Percentiles rank a stretch among this genome's conserved stretches.
phyloP scores from a whole-genome alignment of 192 early-diverging fungal species.

The Lunasporangiospora selenospora region DNA sequence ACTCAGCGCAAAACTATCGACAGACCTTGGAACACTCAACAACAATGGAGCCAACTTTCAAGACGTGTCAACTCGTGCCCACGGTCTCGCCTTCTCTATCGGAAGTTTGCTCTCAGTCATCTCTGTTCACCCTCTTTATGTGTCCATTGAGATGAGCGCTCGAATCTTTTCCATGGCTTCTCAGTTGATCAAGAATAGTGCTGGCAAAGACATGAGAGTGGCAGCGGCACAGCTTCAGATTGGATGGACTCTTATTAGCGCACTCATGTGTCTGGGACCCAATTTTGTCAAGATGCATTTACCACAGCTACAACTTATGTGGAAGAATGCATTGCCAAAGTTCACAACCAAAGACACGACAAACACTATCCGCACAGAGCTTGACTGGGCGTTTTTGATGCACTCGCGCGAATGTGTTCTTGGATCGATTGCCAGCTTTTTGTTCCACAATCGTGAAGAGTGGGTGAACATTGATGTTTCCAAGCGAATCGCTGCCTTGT shows the following conservation, averaged over 20 bases:
- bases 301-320: slow-evolving; percentile 76
- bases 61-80: slow-evolving; percentile 63
- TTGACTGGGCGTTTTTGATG: slow-evolving; percentile 67
- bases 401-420: slow-evolving; percentile 72
- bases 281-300: slow-evolving; percentile 83
- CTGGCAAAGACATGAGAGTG: slow-evolving; percentile 64
- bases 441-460: slow-evolving; percentile 70
- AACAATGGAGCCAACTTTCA: slow-evolving; percentile 69
- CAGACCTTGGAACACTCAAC: slow-evolving; percentile 72
- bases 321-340: slow-evolving; percentile 84
- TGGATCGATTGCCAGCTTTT: slow-evolving; percentile 72
- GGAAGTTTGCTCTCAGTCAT: slow-evolving; percentile 75
- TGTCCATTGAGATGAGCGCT: slow-evolving; percentile 80
- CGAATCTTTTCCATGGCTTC: slow-evolving; percentile 79
- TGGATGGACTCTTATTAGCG: slow-evolving; percentile 80
- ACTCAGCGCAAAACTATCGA: slow-evolving; percentile 44
- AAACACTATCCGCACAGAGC: slow-evolving; percentile 56
- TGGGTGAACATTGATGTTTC: slow-evolving; percentile 76
- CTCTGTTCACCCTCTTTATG: slow-evolving; percentile 67
- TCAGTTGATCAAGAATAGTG: slow-evolving; percentile 71
- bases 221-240: slow-evolving; percentile 71
- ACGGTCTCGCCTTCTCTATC: slow-evolving; percentile 65
- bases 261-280: slow-evolving; percentile 79
- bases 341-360: slow-evolving; percentile 67
- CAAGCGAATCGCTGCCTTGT: slow-evolving; percentile 74